A percentile compares a stretch with the other conserved stretches of the same genome.
phyloP scores from a whole-genome alignment of 345 rosid species.

The Populus pruinosa region DNA sequence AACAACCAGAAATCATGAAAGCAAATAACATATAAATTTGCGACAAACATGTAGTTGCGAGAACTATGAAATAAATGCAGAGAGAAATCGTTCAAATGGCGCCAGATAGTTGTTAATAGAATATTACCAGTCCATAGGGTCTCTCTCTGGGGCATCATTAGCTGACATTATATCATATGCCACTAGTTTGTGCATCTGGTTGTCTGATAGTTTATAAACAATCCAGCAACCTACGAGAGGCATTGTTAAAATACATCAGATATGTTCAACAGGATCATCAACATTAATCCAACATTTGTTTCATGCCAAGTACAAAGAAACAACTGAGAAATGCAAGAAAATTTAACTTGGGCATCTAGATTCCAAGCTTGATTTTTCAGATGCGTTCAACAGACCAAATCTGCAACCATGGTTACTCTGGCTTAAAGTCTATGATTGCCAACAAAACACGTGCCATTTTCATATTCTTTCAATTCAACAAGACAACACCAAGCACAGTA shows the following conservation, averaged over 20 bases:
- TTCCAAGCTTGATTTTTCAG: background rate
- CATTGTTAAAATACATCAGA: background rate
- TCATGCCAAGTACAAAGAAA: background rate
- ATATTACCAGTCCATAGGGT: constrained; percentile 76
- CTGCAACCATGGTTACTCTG: too few species aligned
- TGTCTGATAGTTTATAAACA: constrained; percentile 43
- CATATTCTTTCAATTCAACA: background rate
- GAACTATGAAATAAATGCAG: background rate
- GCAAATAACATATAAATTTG: background rate
- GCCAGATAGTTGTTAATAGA: background rate
- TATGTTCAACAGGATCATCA: background rate
- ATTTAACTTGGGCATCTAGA: background rate
- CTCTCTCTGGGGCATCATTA: constrained; percentile 89
- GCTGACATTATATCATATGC: constrained; percentile 88
- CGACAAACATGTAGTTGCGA: background rate
- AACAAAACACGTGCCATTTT: too few species aligned
- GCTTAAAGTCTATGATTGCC: too few species aligned
- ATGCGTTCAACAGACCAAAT: too few species aligned
- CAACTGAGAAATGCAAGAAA: background rate
- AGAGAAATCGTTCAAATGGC: background rate
- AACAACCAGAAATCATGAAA: background rate
- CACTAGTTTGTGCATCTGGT: constrained; percentile 49
- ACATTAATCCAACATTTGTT: background rate
- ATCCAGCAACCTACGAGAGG: constrained; percentile 70
- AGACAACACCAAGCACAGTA: background rate